These are phyloP conservation scores for Suillus lakei DNA, from an alignment of 768 basidiomycete genomes.

Conservation along the genomic window DNA sequence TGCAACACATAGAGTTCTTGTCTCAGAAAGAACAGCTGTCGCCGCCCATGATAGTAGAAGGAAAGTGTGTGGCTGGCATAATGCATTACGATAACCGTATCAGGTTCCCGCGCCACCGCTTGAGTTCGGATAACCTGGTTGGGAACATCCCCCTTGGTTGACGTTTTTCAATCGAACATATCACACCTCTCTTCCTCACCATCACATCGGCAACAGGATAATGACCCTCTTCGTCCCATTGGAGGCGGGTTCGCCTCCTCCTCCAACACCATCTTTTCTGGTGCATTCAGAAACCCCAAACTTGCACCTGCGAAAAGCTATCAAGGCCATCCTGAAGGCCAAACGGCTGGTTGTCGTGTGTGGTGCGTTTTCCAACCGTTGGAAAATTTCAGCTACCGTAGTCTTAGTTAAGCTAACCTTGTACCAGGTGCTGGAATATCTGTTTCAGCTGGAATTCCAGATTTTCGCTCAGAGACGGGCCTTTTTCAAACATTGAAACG, in stretches of 20 bases:
- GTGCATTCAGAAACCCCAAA: constrained; percentile 48
- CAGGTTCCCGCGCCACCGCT: constrained; percentile 37
- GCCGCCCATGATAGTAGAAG: constrained; percentile 19
- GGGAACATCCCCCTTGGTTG: constrained; percentile 21
- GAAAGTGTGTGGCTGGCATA: neutral
- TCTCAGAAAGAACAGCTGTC: constrained; percentile 16
- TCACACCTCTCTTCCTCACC: constrained; percentile 20
- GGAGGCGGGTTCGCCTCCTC: constrained; percentile 49
- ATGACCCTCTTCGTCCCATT: constrained; percentile 75
- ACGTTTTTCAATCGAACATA: constrained; percentile 20
- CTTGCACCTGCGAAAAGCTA: constrained; percentile 54
- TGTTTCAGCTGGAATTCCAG: constrained; percentile 86
- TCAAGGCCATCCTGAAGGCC: constrained; percentile 77
- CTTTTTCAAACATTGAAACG: constrained; percentile 79
- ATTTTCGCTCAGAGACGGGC: constrained; percentile 83
- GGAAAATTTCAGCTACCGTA: constrained; percentile 17
- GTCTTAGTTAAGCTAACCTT: constrained; percentile 2
- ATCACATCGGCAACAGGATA: constrained; percentile 31
- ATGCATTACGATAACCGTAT: neutral
- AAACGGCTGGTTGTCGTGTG: constrained; percentile 86
- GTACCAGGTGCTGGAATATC: constrained; percentile 84
- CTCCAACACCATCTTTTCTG: constrained; percentile 62
- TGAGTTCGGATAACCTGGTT: constrained; percentile 17
- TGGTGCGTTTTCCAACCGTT: constrained; percentile 53
- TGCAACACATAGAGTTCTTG: constrained; percentile 30